These are phyloP conservation scores for Ottelia alismoides DNA, from an alignment of 106 monocot genomes.

Conservation along the genomic window DNA sequence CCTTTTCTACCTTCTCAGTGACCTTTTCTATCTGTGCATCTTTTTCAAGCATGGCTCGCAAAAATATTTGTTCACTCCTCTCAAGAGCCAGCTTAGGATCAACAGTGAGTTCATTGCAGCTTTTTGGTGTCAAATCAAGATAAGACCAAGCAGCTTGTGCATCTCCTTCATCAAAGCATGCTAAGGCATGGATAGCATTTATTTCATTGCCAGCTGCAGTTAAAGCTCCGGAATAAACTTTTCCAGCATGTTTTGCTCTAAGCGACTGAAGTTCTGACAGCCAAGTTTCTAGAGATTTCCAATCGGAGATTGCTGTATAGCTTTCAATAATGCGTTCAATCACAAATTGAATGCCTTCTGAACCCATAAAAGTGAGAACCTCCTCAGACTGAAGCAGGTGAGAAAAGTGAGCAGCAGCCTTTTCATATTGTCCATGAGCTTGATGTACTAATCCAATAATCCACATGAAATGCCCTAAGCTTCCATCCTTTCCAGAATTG, in stretches of 20 bases:
- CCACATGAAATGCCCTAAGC: constrained; percentile 49
- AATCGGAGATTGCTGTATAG: constrained; percentile 78
- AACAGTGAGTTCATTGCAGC: constrained; percentile 74
- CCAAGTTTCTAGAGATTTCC: constrained; percentile 92
- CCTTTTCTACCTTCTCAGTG: constrained; percentile 40
- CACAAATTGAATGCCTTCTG: constrained; percentile 88
- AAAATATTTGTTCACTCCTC: constrained; percentile 93
- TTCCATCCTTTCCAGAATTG: constrained; percentile 11
- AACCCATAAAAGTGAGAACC: constrained; percentile 55
- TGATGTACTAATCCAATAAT: constrained; percentile 90
- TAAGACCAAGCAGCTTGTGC: constrained; percentile 54
- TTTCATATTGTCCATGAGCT: constrained; percentile 87
- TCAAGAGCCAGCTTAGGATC: constrained; percentile 82
- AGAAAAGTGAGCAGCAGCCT: constrained; percentile 96
- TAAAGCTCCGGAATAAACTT: constrained; percentile 84
- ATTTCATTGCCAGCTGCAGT: constrained; percentile 95
- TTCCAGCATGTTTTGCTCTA: constrained; percentile 81
- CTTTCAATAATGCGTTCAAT: constrained; percentile 82
- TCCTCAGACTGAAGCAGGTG: constrained; percentile 84
- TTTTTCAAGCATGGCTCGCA: constrained; percentile 77
- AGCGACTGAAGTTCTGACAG: constrained; percentile 74
- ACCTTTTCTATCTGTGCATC: constrained; percentile 21
- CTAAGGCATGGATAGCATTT: constrained; percentile 84
- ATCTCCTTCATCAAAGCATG: constrained; percentile 87
- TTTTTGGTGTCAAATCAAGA: constrained; percentile 96